Evolutionary conservation across 768 basidiomycete genomes (phyloP).

Genomic region (Mrakia hoshinonis): DNA sequence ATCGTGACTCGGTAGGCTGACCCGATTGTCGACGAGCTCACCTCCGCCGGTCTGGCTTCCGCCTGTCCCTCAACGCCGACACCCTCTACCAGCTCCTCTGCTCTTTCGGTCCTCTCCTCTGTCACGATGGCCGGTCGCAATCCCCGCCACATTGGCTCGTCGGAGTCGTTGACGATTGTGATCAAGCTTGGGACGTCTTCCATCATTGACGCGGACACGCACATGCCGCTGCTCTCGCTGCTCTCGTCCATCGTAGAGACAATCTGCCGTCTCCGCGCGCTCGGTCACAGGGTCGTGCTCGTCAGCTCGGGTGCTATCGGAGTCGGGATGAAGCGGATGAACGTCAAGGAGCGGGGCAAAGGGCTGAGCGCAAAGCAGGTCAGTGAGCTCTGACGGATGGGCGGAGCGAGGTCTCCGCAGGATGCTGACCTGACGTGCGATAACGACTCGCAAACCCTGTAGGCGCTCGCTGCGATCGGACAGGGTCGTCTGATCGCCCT

Average conservation of each 20-base stretch:
- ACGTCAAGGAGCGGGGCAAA: constrained; percentile 67
- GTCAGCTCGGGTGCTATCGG: constrained; percentile 97
- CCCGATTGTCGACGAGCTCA: too few species aligned
- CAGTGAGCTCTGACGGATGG: constrained; percentile 34
- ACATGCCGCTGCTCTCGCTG: constrained; percentile 80
- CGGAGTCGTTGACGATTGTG: constrained; percentile 52
- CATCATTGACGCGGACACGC: constrained; percentile 79
- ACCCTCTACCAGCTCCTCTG: background rate
- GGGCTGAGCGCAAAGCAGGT: constrained; percentile 86
- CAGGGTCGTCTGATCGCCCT: constrained; percentile 92
- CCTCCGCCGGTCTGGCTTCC: too few species aligned
- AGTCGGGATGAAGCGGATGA: constrained; percentile 88
- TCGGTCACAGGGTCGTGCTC: constrained; percentile 89
- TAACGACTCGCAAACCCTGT: constrained; percentile 8
- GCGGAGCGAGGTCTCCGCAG: background rate
- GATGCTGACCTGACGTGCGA: constrained; percentile 11
- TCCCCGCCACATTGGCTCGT: constrained; percentile 25
- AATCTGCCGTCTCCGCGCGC: constrained; percentile 61
- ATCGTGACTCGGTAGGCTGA: too few species aligned
- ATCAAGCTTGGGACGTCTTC: constrained; percentile 92
- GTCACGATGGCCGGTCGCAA: constrained; percentile 14
- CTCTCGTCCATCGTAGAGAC: constrained; percentile 89
- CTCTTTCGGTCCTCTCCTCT: background rate
- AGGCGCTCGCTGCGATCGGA: constrained; percentile 94
- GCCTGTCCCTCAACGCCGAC: background rate